phyloP scores from a whole-genome alignment of 495 filamentous ascomycete species.

The Neurospora africana region DNA sequence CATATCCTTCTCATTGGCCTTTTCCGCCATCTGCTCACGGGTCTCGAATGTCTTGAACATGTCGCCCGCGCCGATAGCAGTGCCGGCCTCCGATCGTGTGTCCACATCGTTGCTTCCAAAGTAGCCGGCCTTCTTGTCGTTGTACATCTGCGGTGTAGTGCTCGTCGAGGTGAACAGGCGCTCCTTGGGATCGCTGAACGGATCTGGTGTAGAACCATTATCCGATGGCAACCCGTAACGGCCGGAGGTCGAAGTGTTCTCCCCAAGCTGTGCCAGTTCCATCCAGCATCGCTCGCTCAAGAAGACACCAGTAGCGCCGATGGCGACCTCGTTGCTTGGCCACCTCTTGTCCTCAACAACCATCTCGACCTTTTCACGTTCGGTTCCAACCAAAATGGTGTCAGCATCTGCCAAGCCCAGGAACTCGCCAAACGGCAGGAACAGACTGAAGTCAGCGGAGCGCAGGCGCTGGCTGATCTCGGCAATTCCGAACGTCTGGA shows the following conservation, averaged over 20 bases:
- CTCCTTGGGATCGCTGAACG: conserved; percentile 59
- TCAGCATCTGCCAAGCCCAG: conserved; percentile 78
- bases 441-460: conserved; percentile 90
- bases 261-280: conserved; percentile 68
- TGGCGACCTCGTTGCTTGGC: conserved; percentile 82
- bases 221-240: conserved; percentile 39
- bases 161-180: conserved; percentile 50
- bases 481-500: conserved; percentile 92
- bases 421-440: conserved; percentile 93
- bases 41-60: conserved; percentile 98
- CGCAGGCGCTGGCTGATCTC: conserved; percentile 89
- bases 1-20: conserved; percentile 83
- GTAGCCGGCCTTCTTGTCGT: conserved; percentile 68
- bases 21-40: conserved; percentile 86
- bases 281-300: conserved; percentile 92
- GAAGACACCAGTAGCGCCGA: conserved; percentile 89
- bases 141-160: conserved; percentile 54
- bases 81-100: conserved; percentile 80
- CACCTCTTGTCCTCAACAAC: conserved; percentile 83
- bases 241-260: conserved; percentile 43
- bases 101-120: conserved; percentile 80
- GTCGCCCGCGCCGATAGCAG: conserved; percentile 80
- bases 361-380: conserved; percentile 82
- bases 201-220: conserved; percentile 27
- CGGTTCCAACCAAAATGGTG: conserved; percentile 75